Base-by-base conservation (phyloP, 2,329 filamentous ascomycete species). In the Paracoccidioides lutzii region DNA sequence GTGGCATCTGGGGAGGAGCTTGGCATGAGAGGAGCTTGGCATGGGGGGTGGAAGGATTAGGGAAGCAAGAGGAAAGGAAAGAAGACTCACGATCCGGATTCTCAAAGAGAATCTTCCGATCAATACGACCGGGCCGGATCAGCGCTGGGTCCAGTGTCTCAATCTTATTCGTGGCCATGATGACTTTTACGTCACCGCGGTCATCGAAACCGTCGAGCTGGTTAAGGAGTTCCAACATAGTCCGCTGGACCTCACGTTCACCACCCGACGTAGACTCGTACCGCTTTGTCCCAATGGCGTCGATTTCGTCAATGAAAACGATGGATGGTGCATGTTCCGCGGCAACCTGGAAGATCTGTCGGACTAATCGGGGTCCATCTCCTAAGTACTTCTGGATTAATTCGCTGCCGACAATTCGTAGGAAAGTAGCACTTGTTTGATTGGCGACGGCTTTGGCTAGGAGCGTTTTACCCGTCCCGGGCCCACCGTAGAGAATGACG, bases 131-230 rank as follows among this genome's bases (percentile, higher is more conserved):
- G 46, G 93, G 93, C 63, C 93, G 86, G 68, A 98, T 98, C 63
- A 98, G 79, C 15, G 93, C 93, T 55, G 93, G 93, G 68, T 98
- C 94, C 33, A 98, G 80, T 3, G 89, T 95, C 64, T 98, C 94
- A 63, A 98, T 98, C 82, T 98, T 98, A 83, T 98, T 98, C 63
- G 93, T 98, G 10, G 93, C 94, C 90, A 98, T 97, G 72, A 98
- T 91, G 59, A 98, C 93, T 78, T 98, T 98, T 73, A 98, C 91
- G 69, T 98, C 93, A 64, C 93, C 94, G 59, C 93, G 88, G 72
- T 98, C 94, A 69, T 98, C 93, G 75, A 98, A 98, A 66, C 93
- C 93, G 70, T 98, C 93, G 7, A 98, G 84, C 76, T 98, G 93
- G 74, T 98, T 98, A 44, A 98, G 84, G 55, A 98, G 81, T 69